Evolutionary conservation across 2,329 filamentous ascomycete species (phyloP), one percentile per base, ranked within the genome.

Genomic region (Ophiognomonia clavigignenti-juglandacearum): DNA sequence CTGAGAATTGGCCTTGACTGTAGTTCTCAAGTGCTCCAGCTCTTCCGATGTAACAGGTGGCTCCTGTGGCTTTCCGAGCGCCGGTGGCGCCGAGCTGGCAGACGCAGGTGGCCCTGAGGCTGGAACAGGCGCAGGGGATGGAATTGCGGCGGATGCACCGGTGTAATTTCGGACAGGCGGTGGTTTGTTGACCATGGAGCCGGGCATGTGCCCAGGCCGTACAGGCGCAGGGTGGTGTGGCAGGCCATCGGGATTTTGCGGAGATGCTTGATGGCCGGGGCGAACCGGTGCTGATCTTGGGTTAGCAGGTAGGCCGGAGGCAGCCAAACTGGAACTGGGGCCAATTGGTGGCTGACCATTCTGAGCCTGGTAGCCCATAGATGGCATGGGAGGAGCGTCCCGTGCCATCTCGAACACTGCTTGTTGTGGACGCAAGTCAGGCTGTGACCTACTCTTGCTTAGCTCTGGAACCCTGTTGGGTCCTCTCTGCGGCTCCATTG

Each of bases 401-500:
- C 70, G 75, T 2, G 79, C 82, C 75, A 91, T 85, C 58, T 89
- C 87, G 55, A 89, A 89, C 1, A 86, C 75, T 8, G 85, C 86
- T 3, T 80, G 73, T 56, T 86, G 80, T 4, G 81, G 74, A 29
- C 78, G 73, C 48, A 86, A 65, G 58, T 86, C 78, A 24, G 83
- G 82, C 58, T 87, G 83, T 10, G 83, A 87, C 54, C 82, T 82
- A 14, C 81, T 79, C 50, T 77, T 75, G 49, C 71, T 77, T 42
- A 83, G 62, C 54, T 78, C 73, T 19, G 73, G 76, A 31, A 67
- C 73, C 59, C 68, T 74, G 55, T 65, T 77, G 45, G 66, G 75
- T 51, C 68, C 75, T 47, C 62, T 71, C 46, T 78, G 74, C n/a
- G 71, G 69, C 45, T 69, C 64, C 20, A 57, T 54, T 9, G 57